phyloP scores from a whole-genome alignment of 1,284 basidiomycete species.

The Xerocomus nothofagi region DNA sequence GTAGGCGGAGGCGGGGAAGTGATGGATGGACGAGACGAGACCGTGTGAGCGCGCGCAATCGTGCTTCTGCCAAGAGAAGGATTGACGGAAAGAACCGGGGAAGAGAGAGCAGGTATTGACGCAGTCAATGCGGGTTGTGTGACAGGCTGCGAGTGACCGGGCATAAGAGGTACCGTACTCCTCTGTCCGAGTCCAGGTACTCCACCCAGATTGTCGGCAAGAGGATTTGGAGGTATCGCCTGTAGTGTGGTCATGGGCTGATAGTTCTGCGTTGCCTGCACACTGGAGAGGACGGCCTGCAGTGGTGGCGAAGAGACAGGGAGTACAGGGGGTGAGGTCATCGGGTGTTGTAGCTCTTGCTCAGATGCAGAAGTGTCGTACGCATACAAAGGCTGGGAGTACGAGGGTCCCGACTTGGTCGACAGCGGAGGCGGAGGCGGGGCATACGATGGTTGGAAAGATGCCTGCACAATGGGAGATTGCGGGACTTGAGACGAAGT shows the following conservation, averaged over 20 bases:
- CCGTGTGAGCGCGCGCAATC: slow-evolving; percentile 25
- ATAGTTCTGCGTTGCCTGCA: slow-evolving; percentile 11
- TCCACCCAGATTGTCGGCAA: slow-evolving; percentile 3
- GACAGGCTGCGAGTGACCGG: slow-evolving; percentile 7
- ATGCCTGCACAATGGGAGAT: slow-evolving; percentile 11
- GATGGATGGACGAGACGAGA: slow-evolving; percentile 25
- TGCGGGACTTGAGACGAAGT: slow-evolving; percentile 16
- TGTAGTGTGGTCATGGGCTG: slow-evolving; percentile 26
- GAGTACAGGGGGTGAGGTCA: slow-evolving; percentile 3
- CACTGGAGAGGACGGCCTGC: slow-evolving; percentile 9
- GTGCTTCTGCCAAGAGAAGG: slow-evolving; percentile 6
- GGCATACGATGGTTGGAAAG: slow-evolving; percentile 22
- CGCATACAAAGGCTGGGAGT: slow-evolving; percentile 19
- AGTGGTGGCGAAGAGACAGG: slow-evolving; percentile 5
- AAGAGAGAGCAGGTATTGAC: slow-evolving; percentile 2
- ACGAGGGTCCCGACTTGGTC: slow-evolving; percentile 13
- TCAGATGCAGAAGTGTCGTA: slow-evolving; percentile 13
- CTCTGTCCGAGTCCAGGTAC: not conserved
- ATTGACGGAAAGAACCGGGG: not conserved
- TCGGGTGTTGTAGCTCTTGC: slow-evolving; percentile 15
- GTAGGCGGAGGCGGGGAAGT: slow-evolving; percentile 14
- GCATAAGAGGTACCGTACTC: slow-evolving; percentile 1
- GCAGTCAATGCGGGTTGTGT: slow-evolving; percentile 1
- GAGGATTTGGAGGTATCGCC: slow-evolving; percentile 1
- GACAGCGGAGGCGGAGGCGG: slow-evolving; percentile 19